Base-by-base conservation (phyloP, 495 filamentous ascomycete species). In the Hyaloscypha hepaticicola region DNA sequence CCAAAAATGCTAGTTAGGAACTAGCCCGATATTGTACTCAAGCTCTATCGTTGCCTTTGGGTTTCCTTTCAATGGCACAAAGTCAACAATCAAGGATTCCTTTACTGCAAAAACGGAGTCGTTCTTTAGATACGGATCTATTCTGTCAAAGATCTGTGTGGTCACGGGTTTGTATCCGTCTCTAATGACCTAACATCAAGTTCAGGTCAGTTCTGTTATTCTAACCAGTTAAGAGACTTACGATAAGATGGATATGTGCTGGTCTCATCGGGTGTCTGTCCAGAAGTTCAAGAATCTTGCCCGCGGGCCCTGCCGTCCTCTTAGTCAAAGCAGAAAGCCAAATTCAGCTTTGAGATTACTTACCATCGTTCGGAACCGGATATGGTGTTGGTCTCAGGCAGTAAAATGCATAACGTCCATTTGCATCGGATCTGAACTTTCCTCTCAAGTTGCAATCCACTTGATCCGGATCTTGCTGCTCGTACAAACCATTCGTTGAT, bases 401-500 rank as follows among this genome's bases (percentile, higher is more conserved):
- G 84, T 93, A 93, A 77, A 90, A 89, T 71, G 76, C 79, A 80
- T 90, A 94, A 66, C 85, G 78, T 73, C 90, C 90, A 64, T 92
- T 83, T 70, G 82, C 87, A 79, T 94, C 85, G 67, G 86, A 83
- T 69, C 80, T 84, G 83, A 92, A 93, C 80, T 93, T 93, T 73
- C 90, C 90, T 59, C 90, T 83, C 34, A 94, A 82, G 80, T 94
- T 94, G 83, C 90, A 91, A 75, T 88, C 86, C 55, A 79, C 76
- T 82, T 94, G 90, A 38, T 85, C 79, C 41, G 88, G 86, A 76
- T 93, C 90, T 78, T 94, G 90, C 87, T 92, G 92, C 75, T 94
- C 90, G 83, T 94, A 94, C 73, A 89, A 85, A 72, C 89, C 90
- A 79, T 93, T 94, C 77, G 89, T 81, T 8, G 85, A 88, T 41